A percentile compares a stretch with the other conserved stretches of the same genome.
phyloP scores from a whole-genome alignment of 2,329 filamentous ascomycete species.

The Rutstroemia sydowiana region DNA sequence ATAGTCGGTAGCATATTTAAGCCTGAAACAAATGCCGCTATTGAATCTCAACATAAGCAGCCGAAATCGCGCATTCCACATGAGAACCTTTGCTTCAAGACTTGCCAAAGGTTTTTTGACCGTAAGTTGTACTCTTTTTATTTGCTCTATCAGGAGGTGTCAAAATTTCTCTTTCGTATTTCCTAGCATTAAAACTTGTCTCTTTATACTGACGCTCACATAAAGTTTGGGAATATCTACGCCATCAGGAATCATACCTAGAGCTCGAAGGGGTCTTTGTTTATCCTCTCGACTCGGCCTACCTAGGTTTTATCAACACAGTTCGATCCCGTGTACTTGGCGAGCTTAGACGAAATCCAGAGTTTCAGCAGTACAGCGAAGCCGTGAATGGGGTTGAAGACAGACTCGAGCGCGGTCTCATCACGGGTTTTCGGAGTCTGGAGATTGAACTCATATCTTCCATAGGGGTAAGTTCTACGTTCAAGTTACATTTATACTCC shows the following conservation, averaged over 20 bases:
- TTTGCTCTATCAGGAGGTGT: no score
- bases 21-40: conserved; percentile 7
- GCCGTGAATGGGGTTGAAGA: conserved; percentile 16
- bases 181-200: no score
- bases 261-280: no score
- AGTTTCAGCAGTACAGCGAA: conserved; percentile 10
- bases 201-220: no score
- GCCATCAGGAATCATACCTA: no score
- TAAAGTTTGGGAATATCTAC: no score
- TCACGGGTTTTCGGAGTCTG: conserved; percentile 15
- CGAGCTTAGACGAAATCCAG: not conserved
- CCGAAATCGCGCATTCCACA: not conserved
- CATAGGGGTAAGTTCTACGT: conserved; percentile 17
- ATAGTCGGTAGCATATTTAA: conserved; percentile 22
- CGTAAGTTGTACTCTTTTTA: conserved; percentile 12
- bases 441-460: conserved; percentile 22
- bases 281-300: no score
- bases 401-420: conserved; percentile 14
- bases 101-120: conserved; percentile 12
- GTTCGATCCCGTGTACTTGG: not conserved
- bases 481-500: not conserved
- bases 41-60: not conserved
- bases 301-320: not conserved
- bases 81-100: not conserved
- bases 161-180: not conserved